phyloP scores from a whole-genome alignment of 306 rosid genomes.

The Canavalia ensiformis region DNA sequence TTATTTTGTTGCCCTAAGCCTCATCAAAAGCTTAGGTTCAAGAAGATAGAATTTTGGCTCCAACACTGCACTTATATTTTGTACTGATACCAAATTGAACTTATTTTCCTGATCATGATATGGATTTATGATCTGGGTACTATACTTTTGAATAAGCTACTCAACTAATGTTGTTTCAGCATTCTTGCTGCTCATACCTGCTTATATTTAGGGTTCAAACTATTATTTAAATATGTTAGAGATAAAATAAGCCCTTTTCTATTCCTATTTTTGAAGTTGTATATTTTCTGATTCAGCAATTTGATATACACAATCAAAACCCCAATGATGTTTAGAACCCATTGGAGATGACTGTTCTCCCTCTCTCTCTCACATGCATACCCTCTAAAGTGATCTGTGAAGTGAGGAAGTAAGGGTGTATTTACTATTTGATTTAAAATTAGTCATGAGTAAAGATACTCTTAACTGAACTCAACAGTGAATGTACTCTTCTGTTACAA shows the following conservation, averaged over 20 bases:
- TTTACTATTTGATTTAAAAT: too few species aligned
- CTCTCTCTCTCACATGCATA: neutral
- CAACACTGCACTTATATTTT: neutral
- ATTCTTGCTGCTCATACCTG: neutral
- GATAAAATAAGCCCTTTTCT: neutral
- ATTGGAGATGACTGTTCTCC: neutral
- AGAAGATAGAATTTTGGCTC: conserved; percentile 6
- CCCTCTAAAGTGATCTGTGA: too few species aligned
- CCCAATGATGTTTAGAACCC: neutral
- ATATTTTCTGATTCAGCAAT: neutral
- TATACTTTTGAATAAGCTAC: neutral
- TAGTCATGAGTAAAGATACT: too few species aligned
- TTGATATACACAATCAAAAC: conserved; percentile 11
- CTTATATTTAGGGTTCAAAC: neutral
- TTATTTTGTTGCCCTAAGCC: conserved; percentile 14
- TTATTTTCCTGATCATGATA: conserved; percentile 4
- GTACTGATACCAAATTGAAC: neutral
- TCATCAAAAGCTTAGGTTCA: neutral
- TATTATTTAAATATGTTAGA: neutral
- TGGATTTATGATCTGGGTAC: neutral
- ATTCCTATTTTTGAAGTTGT: neutral
- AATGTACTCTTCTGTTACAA: too few species aligned
- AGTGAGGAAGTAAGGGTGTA: too few species aligned
- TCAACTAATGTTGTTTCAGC: neutral
- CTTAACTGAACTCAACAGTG: too few species aligned